These are phyloP conservation scores for Suhomyces taliae DNA, from an alignment of 1,139 yeast species.

Conservation along the genomic window DNA sequence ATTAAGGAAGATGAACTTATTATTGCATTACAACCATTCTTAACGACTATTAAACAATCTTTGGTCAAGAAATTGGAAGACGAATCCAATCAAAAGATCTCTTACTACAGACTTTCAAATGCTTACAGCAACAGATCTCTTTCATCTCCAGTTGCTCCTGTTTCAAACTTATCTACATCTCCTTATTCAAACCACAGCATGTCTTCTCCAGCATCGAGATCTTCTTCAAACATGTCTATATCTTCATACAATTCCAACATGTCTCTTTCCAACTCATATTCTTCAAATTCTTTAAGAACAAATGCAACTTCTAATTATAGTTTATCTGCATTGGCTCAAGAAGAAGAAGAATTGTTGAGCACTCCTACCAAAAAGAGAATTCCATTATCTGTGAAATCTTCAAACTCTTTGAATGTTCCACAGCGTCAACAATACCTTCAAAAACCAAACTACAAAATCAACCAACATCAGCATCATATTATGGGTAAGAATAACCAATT, in stretches of 20 bases:
- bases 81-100: constrained; percentile 35
- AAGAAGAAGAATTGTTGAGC: constrained; percentile 14
- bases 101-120: constrained; percentile 42
- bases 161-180: constrained; percentile 16
- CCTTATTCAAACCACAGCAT: constrained; percentile 10
- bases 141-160: constrained; percentile 15
- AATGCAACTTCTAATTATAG: constrained; percentile 14
- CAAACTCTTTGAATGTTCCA: constrained; percentile 14
- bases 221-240: constrained; percentile 17
- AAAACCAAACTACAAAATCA: constrained; percentile 5
- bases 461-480: constrained; percentile 6
- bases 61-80: constrained; percentile 27
- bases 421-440: constrained; percentile 2
- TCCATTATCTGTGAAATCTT: constrained; percentile 25
- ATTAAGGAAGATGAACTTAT: constrained; percentile 70
- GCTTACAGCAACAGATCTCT: constrained; percentile 15
- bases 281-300: constrained; percentile 13
- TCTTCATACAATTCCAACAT: constrained; percentile 18
- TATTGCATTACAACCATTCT: constrained; percentile 69
- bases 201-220: constrained; percentile 14
- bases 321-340: constrained; percentile 14
- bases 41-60: constrained; percentile 61
- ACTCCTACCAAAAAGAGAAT: constrained; percentile 13
- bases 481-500: constrained; percentile 3
- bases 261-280: constrained; percentile 20